A percentile compares a stretch with the other conserved stretches of the same genome.
Conservation (phyloP, 768 basidiomycete species). For the Calocera viscosa region DNA sequence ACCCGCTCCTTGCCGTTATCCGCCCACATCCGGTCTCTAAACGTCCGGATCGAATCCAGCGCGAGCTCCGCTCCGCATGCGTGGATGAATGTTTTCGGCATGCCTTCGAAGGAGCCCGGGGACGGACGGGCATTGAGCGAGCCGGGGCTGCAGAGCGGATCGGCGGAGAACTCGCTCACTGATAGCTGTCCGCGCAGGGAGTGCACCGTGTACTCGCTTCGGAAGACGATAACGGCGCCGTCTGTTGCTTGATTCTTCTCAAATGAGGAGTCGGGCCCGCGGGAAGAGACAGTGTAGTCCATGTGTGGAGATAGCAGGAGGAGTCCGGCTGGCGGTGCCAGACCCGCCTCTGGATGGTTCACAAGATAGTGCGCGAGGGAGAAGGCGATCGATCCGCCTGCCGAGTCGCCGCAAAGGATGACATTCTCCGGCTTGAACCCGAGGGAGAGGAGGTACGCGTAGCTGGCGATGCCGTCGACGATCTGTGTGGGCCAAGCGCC, state of each 20-base stretch:
- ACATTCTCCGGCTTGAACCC: conserved; percentile 52
- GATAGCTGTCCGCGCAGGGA: neutral
- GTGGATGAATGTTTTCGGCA: conserved; percentile 20
- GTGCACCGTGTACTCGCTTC: neutral
- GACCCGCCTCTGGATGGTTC: neutral
- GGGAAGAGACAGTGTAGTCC: neutral
- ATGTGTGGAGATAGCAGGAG: neutral
- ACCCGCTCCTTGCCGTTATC: conserved; percentile 22
- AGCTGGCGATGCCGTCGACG: conserved; percentile 61
- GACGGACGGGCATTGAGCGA: neutral
- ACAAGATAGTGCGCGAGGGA: neutral
- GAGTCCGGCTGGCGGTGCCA: neutral
- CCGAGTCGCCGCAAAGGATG: conserved; percentile 60
- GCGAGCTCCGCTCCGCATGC: conserved; percentile 24
- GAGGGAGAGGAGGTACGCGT: conserved; percentile 50
- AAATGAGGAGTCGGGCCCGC: neutral
- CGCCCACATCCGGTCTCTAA: conserved; percentile 20
- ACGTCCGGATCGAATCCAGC: conserved; percentile 22
- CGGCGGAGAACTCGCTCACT: neutral
- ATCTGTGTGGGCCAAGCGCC: conserved; percentile 64
- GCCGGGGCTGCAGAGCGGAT: neutral
- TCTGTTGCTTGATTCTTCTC: neutral
- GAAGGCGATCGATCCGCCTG: too few relatives aligned
- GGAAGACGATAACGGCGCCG: neutral
- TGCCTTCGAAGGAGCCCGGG: neutral